Evolutionary conservation across 352 stramenopile species (phyloP), one percentile per base, ranked within the genome.

Genomic region (Pythium sp.): DNA sequence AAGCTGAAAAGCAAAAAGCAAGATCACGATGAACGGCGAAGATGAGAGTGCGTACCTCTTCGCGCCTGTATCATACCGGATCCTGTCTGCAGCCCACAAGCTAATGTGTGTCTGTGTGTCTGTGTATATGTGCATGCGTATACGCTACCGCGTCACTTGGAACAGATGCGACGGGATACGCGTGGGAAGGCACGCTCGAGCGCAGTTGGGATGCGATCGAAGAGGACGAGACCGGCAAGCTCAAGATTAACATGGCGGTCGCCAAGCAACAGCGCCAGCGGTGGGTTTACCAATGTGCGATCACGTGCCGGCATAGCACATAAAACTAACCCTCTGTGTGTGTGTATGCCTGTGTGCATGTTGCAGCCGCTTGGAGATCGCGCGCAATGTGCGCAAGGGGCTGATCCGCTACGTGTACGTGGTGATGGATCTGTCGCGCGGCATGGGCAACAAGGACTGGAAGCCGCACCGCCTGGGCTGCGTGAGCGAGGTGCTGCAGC

Each of bases 371-470:
- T 67, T 94, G 18, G 83, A 94, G 71, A 93, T 93, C 60, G 84
- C 86, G n/a, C 86, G 86, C 20, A 92, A 92, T 74, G 86, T 94
- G 56, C 87, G 84, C 68, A 92, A 93, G 64, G 89, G 89, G 0
- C 73, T 96, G 22, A 96, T 96, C 61, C 87, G 89, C 56, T 96
- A 95, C 70, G 79, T 90, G 60, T 95, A 94, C 67, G 74, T 96
- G 47, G 79, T 93, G 24, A 75, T 96, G 75, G 89, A 96, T 70
- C 73, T 96, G 57, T 95, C 89, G 32, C 83, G 87, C n/a, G 85
- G 89, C 51, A 94, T 96, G 84, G 81, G 81, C n/a, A 72, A 65
- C 6, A 96, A 96, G 64, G 89, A 96, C 79, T 96, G 84, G 87
- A 94, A 94, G 70, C 88, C 88, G 18, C 86, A 94, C 68, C 88